A percentile compares a stretch with the other conserved stretches of the same genome.
Evolutionary conservation across 352 stramenopile genomes (phyloP).

Genomic region (Pythium sp.): DNA sequence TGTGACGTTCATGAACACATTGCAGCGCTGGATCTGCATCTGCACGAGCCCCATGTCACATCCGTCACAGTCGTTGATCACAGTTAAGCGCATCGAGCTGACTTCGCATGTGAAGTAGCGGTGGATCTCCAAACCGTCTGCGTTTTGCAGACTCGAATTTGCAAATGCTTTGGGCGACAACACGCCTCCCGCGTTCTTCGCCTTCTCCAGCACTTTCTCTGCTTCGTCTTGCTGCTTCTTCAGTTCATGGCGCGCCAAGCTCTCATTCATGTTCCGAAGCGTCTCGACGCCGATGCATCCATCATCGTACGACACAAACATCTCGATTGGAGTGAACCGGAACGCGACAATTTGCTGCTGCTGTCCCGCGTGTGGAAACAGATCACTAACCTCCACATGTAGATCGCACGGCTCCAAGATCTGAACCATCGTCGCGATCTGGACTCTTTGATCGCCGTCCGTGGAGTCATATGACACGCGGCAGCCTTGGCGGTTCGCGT

Average conservation of each 20-base stretch:
- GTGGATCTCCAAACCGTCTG: constrained; percentile 46
- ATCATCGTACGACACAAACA: constrained; percentile 83
- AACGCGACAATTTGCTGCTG: constrained; percentile 75
- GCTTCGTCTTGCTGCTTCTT: constrained; percentile 14
- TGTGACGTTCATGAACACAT: constrained; percentile 76
- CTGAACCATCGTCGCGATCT: constrained; percentile 54
- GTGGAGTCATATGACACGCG: constrained; percentile 34
- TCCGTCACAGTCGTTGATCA: constrained; percentile 86
- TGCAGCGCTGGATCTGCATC: constrained; percentile 63
- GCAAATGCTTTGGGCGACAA: constrained; percentile 21
- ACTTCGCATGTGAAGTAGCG: constrained; percentile 79
- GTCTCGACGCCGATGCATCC: constrained; percentile 48
- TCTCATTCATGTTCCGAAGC: constrained; percentile 37
- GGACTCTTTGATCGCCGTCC: constrained; percentile 10
- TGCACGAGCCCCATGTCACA: constrained; percentile 85
- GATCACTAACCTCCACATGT: constrained; percentile 59
- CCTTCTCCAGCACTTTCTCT: neutral
- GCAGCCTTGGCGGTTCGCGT: constrained; percentile 65
- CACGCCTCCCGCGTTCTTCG: constrained; percentile 3
- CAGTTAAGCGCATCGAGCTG: constrained; percentile 56
- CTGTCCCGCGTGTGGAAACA: constrained; percentile 63
- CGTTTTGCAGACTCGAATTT: neutral
- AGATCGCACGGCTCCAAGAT: constrained; percentile 76
- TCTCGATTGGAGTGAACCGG: constrained; percentile 70
- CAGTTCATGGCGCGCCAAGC: constrained; percentile 22